Evolutionary conservation across 2,329 filamentous ascomycete genomes (phyloP), one percentile per base, ranked within the genome.

Genomic region (Botrytis cinerea): DNA sequence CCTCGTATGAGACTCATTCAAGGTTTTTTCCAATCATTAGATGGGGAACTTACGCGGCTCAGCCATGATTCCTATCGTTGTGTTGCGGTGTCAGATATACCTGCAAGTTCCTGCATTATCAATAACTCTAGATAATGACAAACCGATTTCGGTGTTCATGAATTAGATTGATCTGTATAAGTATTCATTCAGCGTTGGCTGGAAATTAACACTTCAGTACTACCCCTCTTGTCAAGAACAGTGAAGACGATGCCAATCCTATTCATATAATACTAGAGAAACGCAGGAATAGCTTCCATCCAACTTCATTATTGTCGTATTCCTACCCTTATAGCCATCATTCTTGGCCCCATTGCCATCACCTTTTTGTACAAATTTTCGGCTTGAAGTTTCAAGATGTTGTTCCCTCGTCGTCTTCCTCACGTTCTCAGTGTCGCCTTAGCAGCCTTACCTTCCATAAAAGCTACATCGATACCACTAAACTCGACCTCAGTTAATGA

Each of bases 381-480:
- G 35, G 8, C 28, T 57, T 43, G 22, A 67, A 54, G 16, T 67
- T 20, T 32, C 35, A 67, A 43, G 8, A 72, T 72, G 70, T 67
- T 59, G 48, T 43, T 59, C 48, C 18, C 48, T 48, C 18, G 28
- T 32, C 60, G 28, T 40, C 60, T 54, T 46, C 28, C 61, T 67
- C 48, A 43, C 20, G 48, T 40, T 28, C 48, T 67, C 57, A 43
- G 62, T 38, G 40, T 72, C 16, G 61, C 60, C 38, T 54, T 72
- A 12, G 70, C 70, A 38, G 35, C 62, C 22, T 57, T 69, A 38
- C 66, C 66, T 25, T 32, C 64, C 45, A 32, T 62, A n/a, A 67
- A 46, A 28, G 70, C 61, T n/a, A 12, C 25, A 25, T 59, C 61
- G 8, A 57, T 57, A 20, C 60, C 60, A 45, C 18, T 7, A 22